Evolutionary conservation across 2,329 filamentous ascomycete genomes (phyloP).

Genomic region (Fusarium sp.): DNA sequence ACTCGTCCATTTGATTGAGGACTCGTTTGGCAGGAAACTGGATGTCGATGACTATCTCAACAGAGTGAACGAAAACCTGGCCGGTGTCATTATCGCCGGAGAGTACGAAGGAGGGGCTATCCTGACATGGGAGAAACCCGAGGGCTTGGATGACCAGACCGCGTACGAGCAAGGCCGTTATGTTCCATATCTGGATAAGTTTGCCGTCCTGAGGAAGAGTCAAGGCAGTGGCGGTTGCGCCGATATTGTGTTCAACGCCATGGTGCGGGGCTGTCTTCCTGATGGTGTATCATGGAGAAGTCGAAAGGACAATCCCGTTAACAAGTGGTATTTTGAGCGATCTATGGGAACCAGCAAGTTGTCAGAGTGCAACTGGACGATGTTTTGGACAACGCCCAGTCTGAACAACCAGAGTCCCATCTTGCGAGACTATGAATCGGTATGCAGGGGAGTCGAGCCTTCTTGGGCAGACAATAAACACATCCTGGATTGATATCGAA

Average conservation of each 20-base stretch:
- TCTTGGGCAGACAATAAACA: constrained; percentile 73
- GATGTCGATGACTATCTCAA: constrained; percentile 86
- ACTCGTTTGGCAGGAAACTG: constrained; percentile 89
- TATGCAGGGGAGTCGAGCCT: constrained; percentile 75
- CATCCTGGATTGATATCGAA: constrained; percentile 64
- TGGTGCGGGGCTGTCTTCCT: constrained; percentile 91
- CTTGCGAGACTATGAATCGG: constrained; percentile 78
- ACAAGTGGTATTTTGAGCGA: constrained; percentile 99
- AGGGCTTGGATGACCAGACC: constrained; percentile 67
- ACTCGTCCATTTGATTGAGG: constrained; percentile 88
- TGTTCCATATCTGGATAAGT: constrained; percentile 97
- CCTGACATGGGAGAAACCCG: constrained; percentile 90
- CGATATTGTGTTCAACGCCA: constrained; percentile 95
- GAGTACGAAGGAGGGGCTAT: constrained; percentile 97
- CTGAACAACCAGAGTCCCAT: constrained; percentile 67
- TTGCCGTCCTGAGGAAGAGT: constrained; percentile 88
- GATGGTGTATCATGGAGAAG: constrained; percentile 93
- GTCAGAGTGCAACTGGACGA: constrained; percentile 87
- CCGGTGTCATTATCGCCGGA: constrained; percentile 93
- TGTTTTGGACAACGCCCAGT: constrained; percentile 94
- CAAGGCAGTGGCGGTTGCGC: constrained; percentile 94
- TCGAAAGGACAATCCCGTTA: constrained; percentile 91
- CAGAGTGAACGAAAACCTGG: constrained; percentile 84
- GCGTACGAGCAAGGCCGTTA: constrained; percentile 70
- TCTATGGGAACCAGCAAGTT: constrained; percentile 87